Percentiles rank a stretch among this genome's conserved stretches.
Conservation (phyloP, 1,284 basidiomycete genomes). For the Apiotrichum mycotoxinovorans region DNA sequence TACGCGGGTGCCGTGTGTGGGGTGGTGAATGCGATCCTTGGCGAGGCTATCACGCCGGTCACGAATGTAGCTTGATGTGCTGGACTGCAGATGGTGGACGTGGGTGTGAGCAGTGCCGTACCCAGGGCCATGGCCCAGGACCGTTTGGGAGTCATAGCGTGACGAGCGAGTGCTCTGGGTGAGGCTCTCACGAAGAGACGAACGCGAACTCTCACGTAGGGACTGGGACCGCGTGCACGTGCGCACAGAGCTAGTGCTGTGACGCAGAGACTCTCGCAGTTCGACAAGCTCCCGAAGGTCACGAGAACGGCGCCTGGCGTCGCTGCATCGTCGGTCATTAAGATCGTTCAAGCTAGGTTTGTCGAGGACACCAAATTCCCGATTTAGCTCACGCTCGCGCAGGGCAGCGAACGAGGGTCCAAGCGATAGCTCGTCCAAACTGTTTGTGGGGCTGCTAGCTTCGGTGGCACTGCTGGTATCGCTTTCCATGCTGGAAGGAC, state of each 20-base stretch:
- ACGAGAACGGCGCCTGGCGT: background rate
- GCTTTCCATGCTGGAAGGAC: constrained; percentile 14
- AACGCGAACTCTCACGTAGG: background rate
- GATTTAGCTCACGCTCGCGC: background rate
- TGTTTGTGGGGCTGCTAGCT: constrained; percentile 9
- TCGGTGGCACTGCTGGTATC: constrained; percentile 10
- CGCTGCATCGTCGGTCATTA: background rate
- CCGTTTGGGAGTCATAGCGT: background rate
- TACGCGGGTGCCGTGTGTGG: constrained; percentile 5
- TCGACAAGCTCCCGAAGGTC: background rate
- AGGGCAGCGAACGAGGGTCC: background rate
- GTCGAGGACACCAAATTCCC: background rate
- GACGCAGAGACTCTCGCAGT: background rate
- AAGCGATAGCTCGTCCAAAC: constrained; percentile 14
- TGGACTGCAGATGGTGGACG: background rate
- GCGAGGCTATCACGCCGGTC: background rate
- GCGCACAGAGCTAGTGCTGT: background rate
- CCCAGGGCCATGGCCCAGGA: background rate
- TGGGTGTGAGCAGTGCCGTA: background rate
- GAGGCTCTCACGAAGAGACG: background rate
- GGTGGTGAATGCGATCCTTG: background rate
- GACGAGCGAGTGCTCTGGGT: background rate
- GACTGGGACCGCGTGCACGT: background rate
- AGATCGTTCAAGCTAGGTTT: background rate
- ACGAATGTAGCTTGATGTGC: background rate